These are phyloP conservation scores for Thermothielavioides terrestris DNA, from an alignment of 495 filamentous ascomycete species.

Conservation along the genomic window DNA sequence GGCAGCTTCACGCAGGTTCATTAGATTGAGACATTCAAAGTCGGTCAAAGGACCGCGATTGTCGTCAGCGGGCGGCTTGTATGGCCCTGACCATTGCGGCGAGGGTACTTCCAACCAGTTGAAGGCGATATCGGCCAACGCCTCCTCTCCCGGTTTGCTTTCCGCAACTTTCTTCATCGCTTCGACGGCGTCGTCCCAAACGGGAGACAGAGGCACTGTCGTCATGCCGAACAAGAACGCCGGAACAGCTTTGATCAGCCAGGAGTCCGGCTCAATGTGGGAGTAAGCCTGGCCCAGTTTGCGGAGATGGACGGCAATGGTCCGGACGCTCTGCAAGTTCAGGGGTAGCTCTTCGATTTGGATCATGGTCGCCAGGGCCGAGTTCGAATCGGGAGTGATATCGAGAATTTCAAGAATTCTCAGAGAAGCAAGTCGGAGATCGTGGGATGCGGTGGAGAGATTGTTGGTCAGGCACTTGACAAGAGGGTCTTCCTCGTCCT, in stretches of 20 bases:
- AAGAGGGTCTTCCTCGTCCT: conserved; percentile 46
- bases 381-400: conserved; percentile 26
- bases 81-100: conserved; percentile 34
- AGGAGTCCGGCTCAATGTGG: conserved; percentile 45
- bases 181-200: conserved; percentile 76
- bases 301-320: conserved; percentile 74
- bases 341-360: conserved; percentile 72
- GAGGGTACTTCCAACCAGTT: conserved; percentile 64
- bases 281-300: conserved; percentile 58
- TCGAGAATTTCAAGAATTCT: conserved; percentile 51
- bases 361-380: conserved; percentile 46
- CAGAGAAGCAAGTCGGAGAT: conserved; percentile 60
- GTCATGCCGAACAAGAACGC: conserved; percentile 83
- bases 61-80: conserved; percentile 16
- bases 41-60: conserved; percentile 40
- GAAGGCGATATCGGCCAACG: conserved; percentile 65
- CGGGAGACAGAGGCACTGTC: conserved; percentile 67
- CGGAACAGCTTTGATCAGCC: conserved; percentile 64
- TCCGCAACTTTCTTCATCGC: conserved; percentile 68
- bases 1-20: conserved; percentile 44
- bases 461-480: conserved; percentile 57
- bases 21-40: conserved; percentile 76
- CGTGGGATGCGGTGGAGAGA: conserved; percentile 61
- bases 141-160: conserved; percentile 58
- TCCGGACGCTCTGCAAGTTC: conserved; percentile 62